phyloP scores from a whole-genome alignment of 345 rosid species.

The Arabidopsis arenosa region DNA sequence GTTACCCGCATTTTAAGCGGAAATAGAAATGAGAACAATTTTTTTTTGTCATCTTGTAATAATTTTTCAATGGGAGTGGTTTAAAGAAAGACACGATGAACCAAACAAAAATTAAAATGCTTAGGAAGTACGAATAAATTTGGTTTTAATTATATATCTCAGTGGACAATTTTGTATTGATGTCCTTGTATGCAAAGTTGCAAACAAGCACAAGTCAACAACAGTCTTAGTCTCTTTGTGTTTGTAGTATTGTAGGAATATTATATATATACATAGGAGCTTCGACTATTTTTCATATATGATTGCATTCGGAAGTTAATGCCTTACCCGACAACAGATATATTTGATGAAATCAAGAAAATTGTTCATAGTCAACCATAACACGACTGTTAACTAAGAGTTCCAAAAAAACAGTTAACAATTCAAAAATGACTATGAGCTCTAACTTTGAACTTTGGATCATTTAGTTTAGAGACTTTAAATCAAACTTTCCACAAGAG shows the following conservation, averaged over 20 bases:
- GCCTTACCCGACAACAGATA: slow-evolving; percentile 34
- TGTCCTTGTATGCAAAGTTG: slow-evolving; percentile 24
- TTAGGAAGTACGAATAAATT: slow-evolving; percentile 32
- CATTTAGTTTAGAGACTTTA: not conserved
- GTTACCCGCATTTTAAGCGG: slow-evolving; percentile 45
- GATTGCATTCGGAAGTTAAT: slow-evolving; percentile 41
- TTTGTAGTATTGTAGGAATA: slow-evolving; percentile 40
- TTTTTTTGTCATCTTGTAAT: slow-evolving; percentile 40
- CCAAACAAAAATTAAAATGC: slow-evolving; percentile 39
- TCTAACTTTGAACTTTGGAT: slow-evolving; percentile 1
- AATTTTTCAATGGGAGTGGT: slow-evolving; percentile 49
- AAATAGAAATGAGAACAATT: slow-evolving; percentile 36
- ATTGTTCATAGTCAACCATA: slow-evolving; percentile 26
- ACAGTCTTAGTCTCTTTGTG: slow-evolving; percentile 42
- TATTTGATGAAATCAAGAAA: slow-evolving; percentile 35
- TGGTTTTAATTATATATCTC: slow-evolving; percentile 14
- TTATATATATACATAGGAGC: slow-evolving; percentile 22
- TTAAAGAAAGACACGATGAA: slow-evolving; percentile 41
- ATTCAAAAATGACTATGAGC: slow-evolving; percentile 3
- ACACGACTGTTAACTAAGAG: slow-evolving; percentile 33
- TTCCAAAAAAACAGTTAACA: not conserved
- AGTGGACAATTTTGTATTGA: slow-evolving; percentile 41
- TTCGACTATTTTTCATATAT: slow-evolving; percentile 40
- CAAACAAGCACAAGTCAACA: slow-evolving; percentile 48
- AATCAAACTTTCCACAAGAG: not conserved